Percentiles rank a stretch among this genome's conserved stretches.
These are phyloP conservation scores for Acacia pycnantha DNA, from an alignment of 331 rosid genomes.

Conservation along the genomic window DNA sequence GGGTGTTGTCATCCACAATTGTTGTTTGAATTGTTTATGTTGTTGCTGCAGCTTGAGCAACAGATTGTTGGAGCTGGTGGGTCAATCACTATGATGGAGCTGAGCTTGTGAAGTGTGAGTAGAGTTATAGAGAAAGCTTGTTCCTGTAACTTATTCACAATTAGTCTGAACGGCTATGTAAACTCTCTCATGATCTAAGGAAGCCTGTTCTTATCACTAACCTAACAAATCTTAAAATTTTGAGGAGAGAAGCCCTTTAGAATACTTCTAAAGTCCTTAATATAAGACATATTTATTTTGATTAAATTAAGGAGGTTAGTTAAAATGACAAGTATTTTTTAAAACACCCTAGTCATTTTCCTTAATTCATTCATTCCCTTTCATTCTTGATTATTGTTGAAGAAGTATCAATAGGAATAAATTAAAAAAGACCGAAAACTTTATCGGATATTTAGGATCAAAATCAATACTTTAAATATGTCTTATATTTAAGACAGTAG, in stretches of 20 bases:
- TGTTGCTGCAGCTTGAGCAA: constrained; percentile 86
- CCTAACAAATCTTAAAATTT: neutral
- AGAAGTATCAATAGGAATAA: accelerated
- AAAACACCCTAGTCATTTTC: too few species aligned
- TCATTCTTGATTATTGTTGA: too few species aligned
- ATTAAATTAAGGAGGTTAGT: too few species aligned
- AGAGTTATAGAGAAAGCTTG: constrained; percentile 47
- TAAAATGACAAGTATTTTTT: too few species aligned
- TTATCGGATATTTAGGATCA: accelerated
- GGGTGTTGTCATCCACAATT: constrained; percentile 7
- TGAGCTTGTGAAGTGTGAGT: constrained; percentile 41
- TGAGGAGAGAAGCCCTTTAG: neutral
- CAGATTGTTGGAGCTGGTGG: constrained; percentile 96
- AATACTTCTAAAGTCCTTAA: too few species aligned
- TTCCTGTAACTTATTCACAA: constrained; percentile 29
- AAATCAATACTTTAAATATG: too few species aligned
- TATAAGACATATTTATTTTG: too few species aligned
- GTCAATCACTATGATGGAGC: constrained; percentile 67
- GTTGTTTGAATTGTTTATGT: constrained; percentile 1
- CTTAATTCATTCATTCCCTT: too few species aligned
- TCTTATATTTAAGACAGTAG: too few species aligned
- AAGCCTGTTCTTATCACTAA: constrained; percentile 28
- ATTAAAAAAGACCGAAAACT: too few species aligned
- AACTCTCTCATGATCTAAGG: constrained; percentile 30
- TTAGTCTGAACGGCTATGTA: constrained; percentile 2